These are phyloP conservation scores for Colletotrichum chlorophyti DNA, from an alignment of 2,329 filamentous ascomycete genomes.

Conservation along the genomic window DNA sequence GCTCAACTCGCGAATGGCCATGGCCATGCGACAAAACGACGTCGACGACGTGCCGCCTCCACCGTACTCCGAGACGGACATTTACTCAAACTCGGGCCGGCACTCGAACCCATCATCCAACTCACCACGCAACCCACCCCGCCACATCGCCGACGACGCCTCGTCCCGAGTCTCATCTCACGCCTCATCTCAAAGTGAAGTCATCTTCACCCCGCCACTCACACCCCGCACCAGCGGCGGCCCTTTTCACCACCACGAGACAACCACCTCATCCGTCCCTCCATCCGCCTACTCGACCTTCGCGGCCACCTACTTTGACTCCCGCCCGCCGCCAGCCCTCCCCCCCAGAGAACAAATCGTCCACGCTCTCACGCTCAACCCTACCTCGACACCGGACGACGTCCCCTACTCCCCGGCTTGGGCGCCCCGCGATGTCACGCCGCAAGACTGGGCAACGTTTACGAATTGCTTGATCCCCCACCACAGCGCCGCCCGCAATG, in stretches of 20 bases:
- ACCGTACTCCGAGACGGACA: slow-evolving; percentile 65
- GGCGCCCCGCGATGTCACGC: slow-evolving; percentile 50
- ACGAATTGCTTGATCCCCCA: slow-evolving; percentile 62
- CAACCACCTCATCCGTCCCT: not conserved
- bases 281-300: slow-evolving; percentile 33
- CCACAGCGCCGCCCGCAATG: slow-evolving; percentile 51
- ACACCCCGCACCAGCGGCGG: slow-evolving; percentile 46
- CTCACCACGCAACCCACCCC: slow-evolving; percentile 31
- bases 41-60: slow-evolving; percentile 55
- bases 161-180: slow-evolving; percentile 45
- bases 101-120: not conserved
- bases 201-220: slow-evolving; percentile 59
- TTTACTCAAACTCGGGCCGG: slow-evolving; percentile 52
- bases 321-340: slow-evolving; percentile 42
- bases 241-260: not conserved
- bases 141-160: slow-evolving; percentile 40
- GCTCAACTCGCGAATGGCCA: slow-evolving; percentile 8
- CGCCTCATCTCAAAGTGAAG: slow-evolving; percentile 46
- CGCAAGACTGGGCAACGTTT: slow-evolving; percentile 66
- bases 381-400: slow-evolving; percentile 46
- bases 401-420: slow-evolving; percentile 50
- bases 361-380: slow-evolving; percentile 43
- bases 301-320: slow-evolving; percentile 54
- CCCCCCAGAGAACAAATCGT: slow-evolving; percentile 32
- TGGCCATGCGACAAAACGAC: slow-evolving; percentile 18